Evolutionary conservation across 169 alveolate species (phyloP), one percentile per base, ranked within the genome.

Genomic region (Eimeria nieschulzi): DNA sequence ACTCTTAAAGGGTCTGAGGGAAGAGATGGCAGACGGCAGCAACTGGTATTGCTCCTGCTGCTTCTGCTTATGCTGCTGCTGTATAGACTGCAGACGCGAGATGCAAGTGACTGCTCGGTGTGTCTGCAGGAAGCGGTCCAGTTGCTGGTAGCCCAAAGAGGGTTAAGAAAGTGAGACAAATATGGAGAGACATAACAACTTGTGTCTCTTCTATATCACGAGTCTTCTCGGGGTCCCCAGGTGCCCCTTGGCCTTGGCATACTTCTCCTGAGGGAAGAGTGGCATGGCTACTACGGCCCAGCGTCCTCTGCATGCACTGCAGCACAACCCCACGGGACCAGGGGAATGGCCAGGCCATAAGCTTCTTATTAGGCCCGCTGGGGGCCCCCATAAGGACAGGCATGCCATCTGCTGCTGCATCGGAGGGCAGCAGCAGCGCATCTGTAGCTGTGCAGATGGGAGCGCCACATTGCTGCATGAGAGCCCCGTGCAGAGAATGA

Each of bases 371-470:
- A 26, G 64, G 23, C 63, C 79, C 90, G 23, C 17, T 23, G 2
- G 79, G 78, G n/a, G 5, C 46, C 26, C 66, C 19, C 7, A 15
- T 21, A 0, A 33, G 78, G 64, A 12, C 51, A 21, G 90, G 33
- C 1, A 63, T 61, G 0, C 76, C 39, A 12, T 63, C 79, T 82
- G 15, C 78, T 7, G 90, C 78, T 53, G 63, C 90, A 33, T 63
- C 90, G 21, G 90, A 78, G 13, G 78, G 90, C 15, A 82, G 90
- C 46, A 82, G 64, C 63, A 82, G 46, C 53, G 90, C 90, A 33
- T 76, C 90, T 61, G 90, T 82, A 19, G 90, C 90, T 33, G 63
- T 76, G 13, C 53, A 33, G 73, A 82, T 78, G 63, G 26, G 39
- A 39, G 19, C 61, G 51, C 90, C 78, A 17, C 78, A 82, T 7